These are phyloP conservation scores for Xylaria sp. DNA, from an alignment of 2,329 filamentous ascomycete species.

Conservation along the genomic window DNA sequence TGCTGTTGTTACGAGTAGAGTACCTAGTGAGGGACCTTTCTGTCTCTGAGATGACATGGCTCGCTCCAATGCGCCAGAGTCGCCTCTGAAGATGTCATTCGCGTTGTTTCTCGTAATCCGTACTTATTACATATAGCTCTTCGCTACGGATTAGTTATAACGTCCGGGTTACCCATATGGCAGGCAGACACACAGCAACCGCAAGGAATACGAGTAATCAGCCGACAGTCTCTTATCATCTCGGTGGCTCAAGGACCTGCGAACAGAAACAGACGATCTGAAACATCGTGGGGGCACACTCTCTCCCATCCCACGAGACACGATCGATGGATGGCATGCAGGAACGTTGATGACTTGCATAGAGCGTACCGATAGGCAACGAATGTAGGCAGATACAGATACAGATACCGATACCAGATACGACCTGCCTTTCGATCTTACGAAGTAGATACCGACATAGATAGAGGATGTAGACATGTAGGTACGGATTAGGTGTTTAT, in stretches of 20 bases:
- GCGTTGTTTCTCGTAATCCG: no score
- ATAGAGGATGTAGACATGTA: background rate
- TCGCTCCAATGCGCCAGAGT: background rate
- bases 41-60: background rate
- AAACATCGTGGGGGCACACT: conserved; percentile 2
- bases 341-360: conserved; percentile 20
- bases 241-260: background rate
- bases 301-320: background rate
- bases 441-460: background rate
- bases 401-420: background rate
- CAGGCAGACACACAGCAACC: background rate
- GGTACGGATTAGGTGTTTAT: no score
- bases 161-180: no score
- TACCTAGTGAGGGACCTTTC: background rate
- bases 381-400: background rate
- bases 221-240: background rate
- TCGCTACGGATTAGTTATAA: no score
- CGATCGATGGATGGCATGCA: conserved; percentile 9
- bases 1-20: background rate
- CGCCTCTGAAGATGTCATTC: background rate
- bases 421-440: background rate
- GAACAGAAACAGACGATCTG: background rate
- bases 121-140: no score
- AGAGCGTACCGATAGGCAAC: background rate
- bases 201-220: background rate